Evolutionary conservation across 331 rosid species (phyloP).

Genomic region (Prunus yedoensis): DNA sequence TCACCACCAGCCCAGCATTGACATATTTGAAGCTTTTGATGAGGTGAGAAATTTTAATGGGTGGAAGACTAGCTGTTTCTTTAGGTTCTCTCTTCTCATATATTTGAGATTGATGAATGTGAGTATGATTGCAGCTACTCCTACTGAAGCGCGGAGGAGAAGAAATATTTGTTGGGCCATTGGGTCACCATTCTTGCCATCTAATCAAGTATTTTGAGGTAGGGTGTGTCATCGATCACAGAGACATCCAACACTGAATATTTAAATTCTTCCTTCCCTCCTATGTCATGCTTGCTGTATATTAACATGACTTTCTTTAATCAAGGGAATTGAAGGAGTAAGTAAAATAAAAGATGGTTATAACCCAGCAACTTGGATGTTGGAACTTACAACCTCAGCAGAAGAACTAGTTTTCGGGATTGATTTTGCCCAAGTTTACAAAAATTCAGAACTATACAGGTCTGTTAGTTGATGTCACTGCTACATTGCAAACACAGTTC

Average conservation of each 20-base stretch:
- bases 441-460: conserved; percentile 42
- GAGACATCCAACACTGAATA: neutral
- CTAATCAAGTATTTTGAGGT: conserved; percentile 79
- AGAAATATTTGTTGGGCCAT: conserved; percentile 78
- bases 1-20: conserved; percentile 89
- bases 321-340: conserved; percentile 52
- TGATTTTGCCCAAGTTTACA: conserved; percentile 40
- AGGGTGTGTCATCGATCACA: conserved; percentile 3
- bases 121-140: conserved; percentile 53
- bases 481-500: neutral
- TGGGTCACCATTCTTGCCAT: conserved; percentile 66
- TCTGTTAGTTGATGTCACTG: neutral
- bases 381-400: conserved; percentile 45
- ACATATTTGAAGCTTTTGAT: conserved; percentile 88
- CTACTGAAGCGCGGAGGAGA: conserved; percentile 81
- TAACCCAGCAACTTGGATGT: conserved; percentile 62
- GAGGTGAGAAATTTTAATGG: conserved; percentile 46
- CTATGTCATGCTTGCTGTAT: neutral
- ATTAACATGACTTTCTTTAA: neutral
- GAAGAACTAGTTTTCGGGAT: conserved; percentile 41
- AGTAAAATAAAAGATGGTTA: conserved; percentile 29
- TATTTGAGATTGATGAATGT: conserved; percentile 17
- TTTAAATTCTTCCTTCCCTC: neutral
- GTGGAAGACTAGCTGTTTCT: neutral
- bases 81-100: neutral